phyloP scores from a whole-genome alignment of 169 alveolate species.

The Plasmodium berghei region DNA sequence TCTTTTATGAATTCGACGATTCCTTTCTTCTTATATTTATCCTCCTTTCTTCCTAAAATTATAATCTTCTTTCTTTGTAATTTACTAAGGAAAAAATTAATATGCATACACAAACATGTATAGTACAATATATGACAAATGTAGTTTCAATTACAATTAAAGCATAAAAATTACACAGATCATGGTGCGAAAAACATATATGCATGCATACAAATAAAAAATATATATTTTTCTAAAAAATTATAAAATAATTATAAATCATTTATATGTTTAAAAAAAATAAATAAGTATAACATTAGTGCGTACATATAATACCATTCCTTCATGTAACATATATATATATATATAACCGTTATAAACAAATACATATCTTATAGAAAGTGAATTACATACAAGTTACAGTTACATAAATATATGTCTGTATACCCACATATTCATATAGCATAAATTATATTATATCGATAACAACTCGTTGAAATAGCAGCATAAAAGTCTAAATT shows the following conservation, averaged over 20 bases:
- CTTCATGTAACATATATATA: too few relatives aligned
- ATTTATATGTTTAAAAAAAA: neutral
- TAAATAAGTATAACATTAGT: too few relatives aligned
- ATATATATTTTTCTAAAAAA: neutral
- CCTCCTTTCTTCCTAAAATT: slow-evolving; percentile 50
- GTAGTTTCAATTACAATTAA: neutral
- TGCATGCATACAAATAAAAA: neutral
- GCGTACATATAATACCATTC: too few relatives aligned
- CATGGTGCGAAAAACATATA: neutral
- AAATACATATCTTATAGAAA: too few relatives aligned
- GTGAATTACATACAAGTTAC: too few relatives aligned
- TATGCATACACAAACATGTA: neutral
- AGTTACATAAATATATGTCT: too few relatives aligned
- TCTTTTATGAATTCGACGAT: slow-evolving; percentile 50
- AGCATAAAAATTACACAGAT: neutral
- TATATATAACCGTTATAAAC: too few relatives aligned
- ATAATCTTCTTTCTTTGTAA: slow-evolving; percentile 62
- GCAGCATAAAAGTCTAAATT: too few relatives aligned
- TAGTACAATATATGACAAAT: too few relatives aligned
- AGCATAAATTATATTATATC: too few relatives aligned
- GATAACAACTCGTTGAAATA: too few relatives aligned
- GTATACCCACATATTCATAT: too few relatives aligned
- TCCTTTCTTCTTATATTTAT: slow-evolving; percentile 33
- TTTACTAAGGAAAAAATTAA: slow-evolving; percentile 39
- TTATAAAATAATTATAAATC: neutral